Evolutionary conservation across 805 yeast genomes (phyloP).

Genomic region (Kodamaea sagamina): DNA sequence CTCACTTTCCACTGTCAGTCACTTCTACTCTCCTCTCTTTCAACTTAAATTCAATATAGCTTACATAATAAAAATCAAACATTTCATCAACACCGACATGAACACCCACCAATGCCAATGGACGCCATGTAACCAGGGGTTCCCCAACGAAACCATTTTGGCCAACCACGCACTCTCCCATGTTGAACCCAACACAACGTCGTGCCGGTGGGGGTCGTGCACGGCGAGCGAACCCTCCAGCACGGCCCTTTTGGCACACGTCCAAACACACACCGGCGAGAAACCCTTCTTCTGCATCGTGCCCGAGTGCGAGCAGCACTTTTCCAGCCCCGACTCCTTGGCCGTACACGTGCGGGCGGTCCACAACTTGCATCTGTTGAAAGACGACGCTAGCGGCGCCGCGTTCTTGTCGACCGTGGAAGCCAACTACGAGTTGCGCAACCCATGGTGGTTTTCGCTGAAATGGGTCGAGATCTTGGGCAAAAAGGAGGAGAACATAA

Average conservation of each 20-base stretch:
- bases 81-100: slow-evolving; percentile 1
- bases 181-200: background rate
- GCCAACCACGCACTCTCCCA: background rate
- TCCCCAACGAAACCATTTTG: background rate
- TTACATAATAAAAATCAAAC: background rate
- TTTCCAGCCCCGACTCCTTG: slow-evolving; percentile 61
- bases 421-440: slow-evolving; percentile 34
- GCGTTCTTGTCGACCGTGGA: slow-evolving; percentile 28
- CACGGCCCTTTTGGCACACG: background rate
- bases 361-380: slow-evolving; percentile 51
- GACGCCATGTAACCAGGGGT: background rate
- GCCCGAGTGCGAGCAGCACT: slow-evolving; percentile 65
- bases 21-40: too few species aligned
- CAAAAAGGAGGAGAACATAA: slow-evolving; percentile 10
- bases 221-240: background rate
- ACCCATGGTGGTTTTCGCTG: slow-evolving; percentile 44
- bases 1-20: too few species aligned
- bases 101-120: slow-evolving; percentile 3
- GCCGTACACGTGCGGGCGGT: slow-evolving; percentile 62
- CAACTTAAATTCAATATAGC: too few species aligned
- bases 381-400: slow-evolving; percentile 31
- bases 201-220: too few species aligned
- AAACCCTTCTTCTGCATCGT: slow-evolving; percentile 61
- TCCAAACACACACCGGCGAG: slow-evolving; percentile 67
- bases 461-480: slow-evolving; percentile 8